These are phyloP conservation scores for Ziziphus jujuba DNA, from an alignment of 306 rosid genomes.

Conservation along the genomic window DNA sequence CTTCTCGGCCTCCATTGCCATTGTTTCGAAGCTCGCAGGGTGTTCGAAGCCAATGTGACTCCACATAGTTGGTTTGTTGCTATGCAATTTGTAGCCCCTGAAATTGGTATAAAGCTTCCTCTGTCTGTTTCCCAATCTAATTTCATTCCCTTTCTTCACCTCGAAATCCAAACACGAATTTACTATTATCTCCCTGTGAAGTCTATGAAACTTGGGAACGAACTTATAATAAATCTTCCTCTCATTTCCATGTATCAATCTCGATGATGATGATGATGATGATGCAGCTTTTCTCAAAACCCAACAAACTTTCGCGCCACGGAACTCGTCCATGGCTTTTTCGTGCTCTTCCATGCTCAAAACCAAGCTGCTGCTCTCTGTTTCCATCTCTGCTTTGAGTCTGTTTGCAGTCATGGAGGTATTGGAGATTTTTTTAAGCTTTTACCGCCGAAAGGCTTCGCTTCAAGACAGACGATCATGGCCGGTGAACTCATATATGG, in stretches of 20 bases:
- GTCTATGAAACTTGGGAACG: constrained; percentile 57
- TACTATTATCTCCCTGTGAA: constrained; percentile 49
- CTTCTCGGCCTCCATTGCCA: constrained; percentile 73
- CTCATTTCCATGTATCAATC: constrained; percentile 59
- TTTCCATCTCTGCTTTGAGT: constrained; percentile 82
- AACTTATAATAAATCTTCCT: constrained; percentile 50
- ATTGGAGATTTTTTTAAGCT: constrained; percentile 74
- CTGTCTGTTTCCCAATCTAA: constrained; percentile 60
- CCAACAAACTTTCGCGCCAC: constrained; percentile 75
- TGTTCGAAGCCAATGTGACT: constrained; percentile 88
- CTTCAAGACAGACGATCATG: constrained; percentile 69
- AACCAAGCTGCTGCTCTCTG: constrained; percentile 55
- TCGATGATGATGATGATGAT: constrained; percentile 45
- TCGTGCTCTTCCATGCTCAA: constrained; percentile 80
- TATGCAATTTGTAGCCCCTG: constrained; percentile 76
- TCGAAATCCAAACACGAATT: constrained; percentile 61
- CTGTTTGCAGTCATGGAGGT: constrained; percentile 68
- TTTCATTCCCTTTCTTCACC: constrained; percentile 68
- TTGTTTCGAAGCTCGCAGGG: constrained; percentile 77
- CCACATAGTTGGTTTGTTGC: constrained; percentile 77
- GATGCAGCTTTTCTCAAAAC: constrained; percentile 43
- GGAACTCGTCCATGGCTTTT: constrained; percentile 57
- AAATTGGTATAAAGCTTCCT: constrained; percentile 79
- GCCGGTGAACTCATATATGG: constrained; percentile 78
- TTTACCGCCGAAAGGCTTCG: constrained; percentile 72